A percentile compares a stretch with the other conserved stretches of the same genome.
Conservation (phyloP, 352 stramenopile genomes). For the Phytopythium helicoides region DNA sequence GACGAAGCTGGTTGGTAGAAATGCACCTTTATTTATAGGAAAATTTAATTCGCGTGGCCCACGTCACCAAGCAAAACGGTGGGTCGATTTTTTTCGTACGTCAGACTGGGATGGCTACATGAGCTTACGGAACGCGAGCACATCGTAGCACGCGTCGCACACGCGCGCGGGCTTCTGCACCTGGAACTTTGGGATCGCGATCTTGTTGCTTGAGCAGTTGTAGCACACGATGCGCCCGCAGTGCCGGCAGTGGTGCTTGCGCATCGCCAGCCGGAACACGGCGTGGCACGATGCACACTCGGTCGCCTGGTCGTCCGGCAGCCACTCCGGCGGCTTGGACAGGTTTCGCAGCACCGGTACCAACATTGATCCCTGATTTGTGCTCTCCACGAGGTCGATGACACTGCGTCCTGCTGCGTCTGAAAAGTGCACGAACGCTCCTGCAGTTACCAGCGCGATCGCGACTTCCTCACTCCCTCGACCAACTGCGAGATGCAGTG, state of each 20-base stretch:
- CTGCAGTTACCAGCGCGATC: slow-evolving; percentile 67
- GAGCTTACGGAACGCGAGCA: slow-evolving; percentile 80
- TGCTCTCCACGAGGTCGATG: slow-evolving; percentile 81
- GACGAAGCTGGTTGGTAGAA: too few relatives aligned
- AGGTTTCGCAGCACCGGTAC: slow-evolving; percentile 83
- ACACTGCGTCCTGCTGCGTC: slow-evolving; percentile 81
- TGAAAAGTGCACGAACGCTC: slow-evolving; percentile 74
- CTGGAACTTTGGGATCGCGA: slow-evolving; percentile 84
- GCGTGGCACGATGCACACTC: slow-evolving; percentile 78
- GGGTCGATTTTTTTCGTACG: too few relatives aligned
- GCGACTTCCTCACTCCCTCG: slow-evolving; percentile 69
- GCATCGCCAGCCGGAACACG: slow-evolving; percentile 77
- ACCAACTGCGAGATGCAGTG: slow-evolving; percentile 75
- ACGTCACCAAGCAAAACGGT: too few relatives aligned
- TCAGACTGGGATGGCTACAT: too few relatives aligned
- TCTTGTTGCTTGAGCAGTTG: slow-evolving; percentile 85
- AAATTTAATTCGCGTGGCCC: too few relatives aligned
- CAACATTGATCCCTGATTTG: slow-evolving; percentile 75
- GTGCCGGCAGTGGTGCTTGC: slow-evolving; percentile 82
- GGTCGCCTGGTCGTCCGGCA: slow-evolving; percentile 63
- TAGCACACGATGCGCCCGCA: slow-evolving; percentile 84
- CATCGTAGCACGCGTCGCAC: slow-evolving; percentile 84
- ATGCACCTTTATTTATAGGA: too few relatives aligned
- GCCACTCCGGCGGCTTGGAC: slow-evolving; percentile 50
- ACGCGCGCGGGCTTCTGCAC: slow-evolving; percentile 64